A percentile compares a stretch with the other conserved stretches of the same genome.
Evolutionary conservation across 179 eudicot genomes (phyloP).

Genomic region (Dionaea muscipula): DNA sequence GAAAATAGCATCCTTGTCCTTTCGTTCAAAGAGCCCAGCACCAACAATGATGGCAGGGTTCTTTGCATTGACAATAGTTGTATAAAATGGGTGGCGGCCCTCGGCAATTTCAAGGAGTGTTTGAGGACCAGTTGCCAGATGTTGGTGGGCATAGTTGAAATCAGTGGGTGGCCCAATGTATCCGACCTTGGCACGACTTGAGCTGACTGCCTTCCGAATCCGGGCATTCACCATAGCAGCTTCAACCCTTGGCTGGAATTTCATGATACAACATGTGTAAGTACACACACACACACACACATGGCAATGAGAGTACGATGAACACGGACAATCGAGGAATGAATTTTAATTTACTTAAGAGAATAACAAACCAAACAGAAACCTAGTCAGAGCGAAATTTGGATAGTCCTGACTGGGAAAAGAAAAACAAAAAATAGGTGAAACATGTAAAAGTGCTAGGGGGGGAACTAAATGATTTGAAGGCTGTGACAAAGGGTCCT

Average conservation of each 20-base stretch:
- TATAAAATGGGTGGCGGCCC: constrained; percentile 61
- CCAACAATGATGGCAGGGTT: constrained; percentile 80
- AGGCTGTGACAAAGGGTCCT: no score
- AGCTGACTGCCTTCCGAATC: constrained; percentile 65
- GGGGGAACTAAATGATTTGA: no score
- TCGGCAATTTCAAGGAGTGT: constrained; percentile 63
- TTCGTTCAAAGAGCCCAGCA: constrained; percentile 69
- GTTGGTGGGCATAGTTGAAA: constrained; percentile 64
- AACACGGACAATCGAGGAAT: no score
- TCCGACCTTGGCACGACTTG: constrained; percentile 64
- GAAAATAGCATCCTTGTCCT: constrained; percentile 74
- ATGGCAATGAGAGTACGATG: no score
- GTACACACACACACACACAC: no score
- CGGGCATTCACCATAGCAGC: constrained; percentile 98
- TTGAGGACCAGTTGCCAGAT: constrained; percentile 74
- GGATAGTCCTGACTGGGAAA: no score
- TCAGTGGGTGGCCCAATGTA: constrained; percentile 74
- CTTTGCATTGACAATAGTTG: constrained; percentile 55
- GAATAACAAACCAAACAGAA: no score
- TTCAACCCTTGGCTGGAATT: constrained; percentile 86
- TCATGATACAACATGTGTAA: neutral
- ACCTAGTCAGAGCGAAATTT: no score
- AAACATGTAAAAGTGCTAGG: no score
- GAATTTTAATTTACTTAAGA: no score
- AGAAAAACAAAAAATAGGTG: no score